A percentile compares a stretch with the other conserved stretches of the same genome.
Conservation (phyloP, 371 early-diverging fungal genomes). For the Choanephora cucurbitarum region DNA sequence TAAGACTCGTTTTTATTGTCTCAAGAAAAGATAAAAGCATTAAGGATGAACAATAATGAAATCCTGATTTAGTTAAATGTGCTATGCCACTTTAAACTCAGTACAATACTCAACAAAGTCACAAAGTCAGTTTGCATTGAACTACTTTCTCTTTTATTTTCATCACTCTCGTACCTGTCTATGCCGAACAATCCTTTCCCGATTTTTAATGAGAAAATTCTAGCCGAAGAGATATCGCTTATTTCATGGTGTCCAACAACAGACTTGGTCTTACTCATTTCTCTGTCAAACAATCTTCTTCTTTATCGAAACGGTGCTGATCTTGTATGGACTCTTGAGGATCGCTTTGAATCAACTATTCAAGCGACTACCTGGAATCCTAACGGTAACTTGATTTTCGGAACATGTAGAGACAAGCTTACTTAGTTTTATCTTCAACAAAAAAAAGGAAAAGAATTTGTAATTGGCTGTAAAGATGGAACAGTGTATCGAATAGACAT, state of each 20-base stretch:
- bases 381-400: slow-evolving; percentile 13
- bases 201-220: slow-evolving; percentile 1
- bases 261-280: slow-evolving; percentile 26
- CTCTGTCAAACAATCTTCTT: slow-evolving; percentile 5
- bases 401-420: no score
- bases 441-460: slow-evolving; percentile 29
- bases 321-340: slow-evolving; percentile 14
- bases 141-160: not conserved
- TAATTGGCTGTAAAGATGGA: slow-evolving; percentile 22
- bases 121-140: no score
- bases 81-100: no score
- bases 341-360: slow-evolving; percentile 3
- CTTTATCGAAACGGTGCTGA: slow-evolving; percentile 12
- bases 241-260: slow-evolving; percentile 29
- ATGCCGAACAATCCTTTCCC: slow-evolving; percentile 2
- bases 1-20: no score
- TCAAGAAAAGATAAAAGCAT: no score
- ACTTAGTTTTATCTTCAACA: no score
- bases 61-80: no score
- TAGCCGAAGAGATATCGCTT: slow-evolving; percentile 9
- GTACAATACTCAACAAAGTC: no score
- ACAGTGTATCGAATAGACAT: slow-evolving; percentile 20
- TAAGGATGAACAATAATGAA: no score
- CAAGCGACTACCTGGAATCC: slow-evolving; percentile 21
- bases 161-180: not conserved